Base-by-base conservation (phyloP, 202 grass and related monocot species). In the Schoenoplectus tabernaemontani region DNA sequence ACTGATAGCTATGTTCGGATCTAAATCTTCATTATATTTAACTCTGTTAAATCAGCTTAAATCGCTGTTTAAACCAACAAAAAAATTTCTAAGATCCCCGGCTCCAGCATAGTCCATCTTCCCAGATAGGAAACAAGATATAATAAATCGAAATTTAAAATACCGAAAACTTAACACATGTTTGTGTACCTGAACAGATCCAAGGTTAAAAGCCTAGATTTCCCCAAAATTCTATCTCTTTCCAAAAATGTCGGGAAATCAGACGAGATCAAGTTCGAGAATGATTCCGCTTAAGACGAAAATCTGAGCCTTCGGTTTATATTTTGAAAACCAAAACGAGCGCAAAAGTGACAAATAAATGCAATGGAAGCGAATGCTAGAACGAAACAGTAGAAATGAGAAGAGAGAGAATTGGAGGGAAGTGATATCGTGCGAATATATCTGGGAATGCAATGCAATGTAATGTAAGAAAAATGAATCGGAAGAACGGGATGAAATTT, bases 381-480 rank as follows among this genome's bases (percentile, higher is more conserved):
- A 20, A 19, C 4, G 50, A 19, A n/a, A 54, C 11, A 50, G 43
- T 46, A 46, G 47, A 54, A n/a, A 51, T 11, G 17, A 33, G 24
- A 59, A 64, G 36, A 24, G 39, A 61, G 26, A 65, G 77, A 79
- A 80, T 64, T 63, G 78, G 78, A 80, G 41, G 59, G 78, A 65
- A 80, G 58, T 80, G 33, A 26, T 60, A 63, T 80, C 9, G 59
- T 64, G 23, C 2, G 78, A 51, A 64, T 80, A 33, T 44, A 60
- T 53, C 33, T 28, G 72, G 16, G 73, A 58, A 16, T 34, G 15
- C 2, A 24, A n/a, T n/a, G n/a, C n/a, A 15, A 6, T 26, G 19
- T 23, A 11, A 63, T 63, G 28, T 3, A 11, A 61, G 57, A 28
- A 59, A 44, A 36, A 28, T 6, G 19, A 65, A 50, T 80, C 33